A percentile compares a stretch with the other conserved stretches of the same genome.
Evolutionary conservation across 352 stramenopile genomes (phyloP).

Genomic region (Pythium oligandrum): DNA sequence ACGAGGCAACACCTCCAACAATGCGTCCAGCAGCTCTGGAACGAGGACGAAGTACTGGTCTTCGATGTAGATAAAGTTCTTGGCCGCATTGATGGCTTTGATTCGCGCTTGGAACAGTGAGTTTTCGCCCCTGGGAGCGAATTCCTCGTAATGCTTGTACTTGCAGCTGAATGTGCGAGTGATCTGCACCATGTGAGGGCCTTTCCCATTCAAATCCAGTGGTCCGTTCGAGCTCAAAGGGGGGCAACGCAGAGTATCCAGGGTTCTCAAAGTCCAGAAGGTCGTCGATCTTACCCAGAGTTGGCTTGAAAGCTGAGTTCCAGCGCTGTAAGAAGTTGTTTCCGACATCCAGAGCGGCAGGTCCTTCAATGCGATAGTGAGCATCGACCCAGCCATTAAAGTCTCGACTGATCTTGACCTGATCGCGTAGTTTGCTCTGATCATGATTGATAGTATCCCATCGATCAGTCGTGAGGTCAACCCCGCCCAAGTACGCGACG

Average conservation of each 20-base stretch:
- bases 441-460: slow-evolving; percentile 58
- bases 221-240: not conserved
- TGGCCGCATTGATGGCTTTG: slow-evolving; percentile 46
- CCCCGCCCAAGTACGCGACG: slow-evolving; percentile 43
- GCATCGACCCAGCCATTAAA: slow-evolving; percentile 52
- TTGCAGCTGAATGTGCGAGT: slow-evolving; percentile 53
- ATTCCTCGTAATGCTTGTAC: slow-evolving; percentile 42
- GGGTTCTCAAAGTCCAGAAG: slow-evolving; percentile 37
- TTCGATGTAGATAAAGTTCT: slow-evolving; percentile 67
- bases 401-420: slow-evolving; percentile 15
- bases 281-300: slow-evolving; percentile 22
- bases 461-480: slow-evolving; percentile 46
- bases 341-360: slow-evolving; percentile 33
- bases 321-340: slow-evolving; percentile 47
- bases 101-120: slow-evolving; percentile 42
- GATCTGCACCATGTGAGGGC: slow-evolving; percentile 38
- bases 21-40: slow-evolving; percentile 35
- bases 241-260: not conserved
- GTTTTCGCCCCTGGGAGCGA: slow-evolving; percentile 41
- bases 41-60: slow-evolving; percentile 52
- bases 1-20: slow-evolving; percentile 38
- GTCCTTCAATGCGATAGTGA: slow-evolving; percentile 33
- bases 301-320: slow-evolving; percentile 34
- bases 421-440: slow-evolving; percentile 25
- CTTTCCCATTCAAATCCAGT: slow-evolving; percentile 1